A percentile compares a stretch with the other conserved stretches of the same genome.
phyloP scores from a whole-genome alignment of 1,284 basidiomycete species.

The Tilletiopsis washingtonensis region DNA sequence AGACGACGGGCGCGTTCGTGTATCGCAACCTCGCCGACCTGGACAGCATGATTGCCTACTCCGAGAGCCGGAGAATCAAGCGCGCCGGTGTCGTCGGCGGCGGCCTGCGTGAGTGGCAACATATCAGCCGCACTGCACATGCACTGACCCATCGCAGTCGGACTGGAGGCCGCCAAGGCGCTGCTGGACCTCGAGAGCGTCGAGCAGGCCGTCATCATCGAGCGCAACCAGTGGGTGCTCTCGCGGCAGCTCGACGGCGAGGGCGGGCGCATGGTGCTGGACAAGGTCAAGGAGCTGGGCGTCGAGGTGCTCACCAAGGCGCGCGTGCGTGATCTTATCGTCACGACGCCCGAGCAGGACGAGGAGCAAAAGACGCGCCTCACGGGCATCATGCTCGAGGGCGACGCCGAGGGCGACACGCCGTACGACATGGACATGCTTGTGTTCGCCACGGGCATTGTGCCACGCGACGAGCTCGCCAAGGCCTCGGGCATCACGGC shows the following conservation, averaged over 20 bases:
- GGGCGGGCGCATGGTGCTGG: slow-evolving; percentile 62
- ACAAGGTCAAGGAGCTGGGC: slow-evolving; percentile 61
- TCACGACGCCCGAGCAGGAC: slow-evolving; percentile 5
- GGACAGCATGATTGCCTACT: slow-evolving; percentile 26
- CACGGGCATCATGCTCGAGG: slow-evolving; percentile 34
- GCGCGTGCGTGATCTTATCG: slow-evolving; percentile 51
- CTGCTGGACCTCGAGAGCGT: slow-evolving; percentile 58
- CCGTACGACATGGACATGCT: slow-evolving; percentile 46
- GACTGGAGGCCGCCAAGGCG: slow-evolving; percentile 68
- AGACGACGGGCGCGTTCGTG: slow-evolving; percentile 59
- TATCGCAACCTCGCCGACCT: slow-evolving; percentile 59
- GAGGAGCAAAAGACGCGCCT: slow-evolving; percentile 17
- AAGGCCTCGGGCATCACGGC: slow-evolving; percentile 37
- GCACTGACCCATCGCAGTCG: no score
- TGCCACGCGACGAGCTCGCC: slow-evolving; percentile 63
- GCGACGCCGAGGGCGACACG: slow-evolving; percentile 16
- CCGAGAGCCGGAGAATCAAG: slow-evolving; percentile 52
- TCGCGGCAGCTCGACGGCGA: slow-evolving; percentile 65
- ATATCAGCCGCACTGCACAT: no score
- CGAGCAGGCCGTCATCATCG: slow-evolving; percentile 55
- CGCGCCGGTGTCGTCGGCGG: slow-evolving; percentile 62
- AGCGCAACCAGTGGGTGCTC: slow-evolving; percentile 59
- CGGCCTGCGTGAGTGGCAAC: no score
- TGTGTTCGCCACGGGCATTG: slow-evolving; percentile 52
- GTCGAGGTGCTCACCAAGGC: slow-evolving; percentile 58